Evolutionary conservation across 2,329 filamentous ascomycete genomes (phyloP).

Genomic region (Colletotrichum brevisporum): DNA sequence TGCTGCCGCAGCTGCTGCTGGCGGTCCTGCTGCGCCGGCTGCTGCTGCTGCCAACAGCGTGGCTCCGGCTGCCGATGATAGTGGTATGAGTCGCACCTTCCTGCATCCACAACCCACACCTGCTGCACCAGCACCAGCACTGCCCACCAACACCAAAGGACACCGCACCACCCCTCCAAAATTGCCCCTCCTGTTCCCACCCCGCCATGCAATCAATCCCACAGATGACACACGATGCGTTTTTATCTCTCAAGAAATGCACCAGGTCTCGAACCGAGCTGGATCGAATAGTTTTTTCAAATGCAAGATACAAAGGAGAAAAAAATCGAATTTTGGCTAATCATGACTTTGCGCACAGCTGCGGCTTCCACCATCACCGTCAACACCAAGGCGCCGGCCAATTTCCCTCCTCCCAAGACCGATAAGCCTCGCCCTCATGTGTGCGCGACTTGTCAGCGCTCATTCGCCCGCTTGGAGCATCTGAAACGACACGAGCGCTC

Average conservation of each 20-base stretch:
- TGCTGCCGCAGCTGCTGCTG: slow-evolving; percentile 46
- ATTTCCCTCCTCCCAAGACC: slow-evolving; percentile 88
- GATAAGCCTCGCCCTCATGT: slow-evolving; percentile 97
- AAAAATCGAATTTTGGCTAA: slow-evolving; percentile 45
- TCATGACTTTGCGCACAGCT: slow-evolving; percentile 33
- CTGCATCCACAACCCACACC: slow-evolving; percentile 25
- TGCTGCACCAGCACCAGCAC: slow-evolving; percentile 9
- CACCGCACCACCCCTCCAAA: slow-evolving; percentile 41
- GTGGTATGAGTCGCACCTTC: slow-evolving; percentile 54
- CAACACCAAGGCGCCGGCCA: slow-evolving; percentile 59
- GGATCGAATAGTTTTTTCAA: too few species aligned
- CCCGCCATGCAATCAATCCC: background rate
- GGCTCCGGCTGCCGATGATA: slow-evolving; percentile 53
- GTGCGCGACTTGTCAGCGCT: slow-evolving; percentile 90
- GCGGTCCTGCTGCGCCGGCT: slow-evolving; percentile 44
- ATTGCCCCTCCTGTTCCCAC: slow-evolving; percentile 50
- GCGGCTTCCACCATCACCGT: slow-evolving; percentile 66
- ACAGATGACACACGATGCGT: too few species aligned
- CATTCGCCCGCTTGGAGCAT: slow-evolving; percentile 95
- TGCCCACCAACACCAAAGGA: slow-evolving; percentile 32
- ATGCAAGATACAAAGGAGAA: too few species aligned
- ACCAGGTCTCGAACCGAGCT: too few species aligned
- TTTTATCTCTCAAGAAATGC: background rate
- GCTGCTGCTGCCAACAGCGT: slow-evolving; percentile 45
- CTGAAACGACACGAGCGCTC: slow-evolving; percentile 97